Percentiles rank a stretch among this genome's conserved stretches.
Conservation (phyloP, 345 rosid genomes). For the Brassica carinata region DNA sequence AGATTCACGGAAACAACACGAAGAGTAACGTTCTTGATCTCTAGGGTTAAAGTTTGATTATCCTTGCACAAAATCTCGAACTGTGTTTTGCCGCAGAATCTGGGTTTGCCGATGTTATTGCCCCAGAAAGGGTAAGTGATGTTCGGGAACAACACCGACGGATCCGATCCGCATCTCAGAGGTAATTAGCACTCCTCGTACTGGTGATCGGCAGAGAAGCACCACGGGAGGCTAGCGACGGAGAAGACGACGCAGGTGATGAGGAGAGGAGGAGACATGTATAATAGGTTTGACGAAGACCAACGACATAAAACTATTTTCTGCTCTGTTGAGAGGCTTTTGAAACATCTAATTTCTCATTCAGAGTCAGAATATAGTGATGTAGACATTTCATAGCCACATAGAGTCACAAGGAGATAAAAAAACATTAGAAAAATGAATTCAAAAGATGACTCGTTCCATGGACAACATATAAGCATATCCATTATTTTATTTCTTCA, state of each 20-base stretch:
- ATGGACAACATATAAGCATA: too few relatives aligned
- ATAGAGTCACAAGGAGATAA: too few relatives aligned
- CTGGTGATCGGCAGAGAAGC: conserved; percentile 22
- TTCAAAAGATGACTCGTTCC: too few relatives aligned
- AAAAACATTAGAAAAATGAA: too few relatives aligned
- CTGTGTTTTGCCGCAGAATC: conserved; percentile 39
- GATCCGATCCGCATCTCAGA: conserved; percentile 42
- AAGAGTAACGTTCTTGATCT: neutral
- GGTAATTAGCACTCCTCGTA: conserved; percentile 32
- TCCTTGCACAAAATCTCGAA: conserved; percentile 44
- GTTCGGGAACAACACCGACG: neutral
- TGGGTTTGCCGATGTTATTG: neutral
- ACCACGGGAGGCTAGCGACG: conserved; percentile 18
- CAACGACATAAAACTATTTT: neutral
- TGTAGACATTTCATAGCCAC: too few relatives aligned
- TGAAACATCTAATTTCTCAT: too few relatives aligned
- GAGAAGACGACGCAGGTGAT: conserved; percentile 15
- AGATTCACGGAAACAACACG: neutral
- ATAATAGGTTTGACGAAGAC: neutral
- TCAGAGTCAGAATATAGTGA: too few relatives aligned
- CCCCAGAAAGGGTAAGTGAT: conserved; percentile 54
- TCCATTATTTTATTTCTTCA: too few relatives aligned
- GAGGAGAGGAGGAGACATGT: conserved; percentile 15
- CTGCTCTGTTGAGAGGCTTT: too few relatives aligned
- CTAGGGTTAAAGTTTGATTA: neutral